phyloP scores from a whole-genome alignment of 169 alveolate species.

The Cryptosporidium sp. region DNA sequence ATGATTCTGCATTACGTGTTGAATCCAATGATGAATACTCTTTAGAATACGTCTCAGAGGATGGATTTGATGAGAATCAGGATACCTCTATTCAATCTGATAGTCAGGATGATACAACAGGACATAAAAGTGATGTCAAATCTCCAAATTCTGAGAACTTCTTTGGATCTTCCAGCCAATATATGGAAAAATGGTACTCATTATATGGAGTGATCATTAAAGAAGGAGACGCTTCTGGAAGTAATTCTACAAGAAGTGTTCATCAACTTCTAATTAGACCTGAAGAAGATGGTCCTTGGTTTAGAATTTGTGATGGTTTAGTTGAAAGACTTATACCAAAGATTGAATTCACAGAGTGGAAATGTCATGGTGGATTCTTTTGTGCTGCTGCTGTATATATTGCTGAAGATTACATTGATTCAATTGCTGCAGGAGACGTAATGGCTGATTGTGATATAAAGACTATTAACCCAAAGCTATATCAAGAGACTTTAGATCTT shows the following conservation, averaged over 20 bases:
- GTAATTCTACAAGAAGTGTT: conserved; percentile 56
- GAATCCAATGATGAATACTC: conserved; percentile 62
- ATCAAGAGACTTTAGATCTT: conserved; percentile 80
- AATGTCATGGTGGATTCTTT: conserved; percentile 91
- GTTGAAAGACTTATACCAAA: conserved; percentile 85
- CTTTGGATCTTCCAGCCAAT: conserved; percentile 51
- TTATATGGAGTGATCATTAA: conserved; percentile 84
- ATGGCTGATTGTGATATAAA: conserved; percentile 82
- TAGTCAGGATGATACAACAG: conserved; percentile 7
- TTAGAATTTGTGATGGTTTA: conserved; percentile 86
- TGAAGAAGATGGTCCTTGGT: conserved; percentile 92
- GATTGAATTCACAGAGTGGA: conserved; percentile 92
- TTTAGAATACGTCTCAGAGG: conserved; percentile 50
- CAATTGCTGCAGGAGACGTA: conserved; percentile 86
- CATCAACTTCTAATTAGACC: conserved; percentile 88
- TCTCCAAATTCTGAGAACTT: conserved; percentile 16
- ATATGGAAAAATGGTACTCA: conserved; percentile 86
- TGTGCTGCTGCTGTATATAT: conserved; percentile 90
- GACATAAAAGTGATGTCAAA: not conserved
- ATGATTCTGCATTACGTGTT: not conserved
- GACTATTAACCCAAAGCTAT: conserved; percentile 83
- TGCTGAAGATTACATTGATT: conserved; percentile 90
- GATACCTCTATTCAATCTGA: conserved; percentile 28
- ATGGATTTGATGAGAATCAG: conserved; percentile 40
- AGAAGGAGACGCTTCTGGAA: conserved; percentile 83